Conservation (phyloP, 805 yeast genomes). For the Wickerhamomyces silvicola region DNA sequence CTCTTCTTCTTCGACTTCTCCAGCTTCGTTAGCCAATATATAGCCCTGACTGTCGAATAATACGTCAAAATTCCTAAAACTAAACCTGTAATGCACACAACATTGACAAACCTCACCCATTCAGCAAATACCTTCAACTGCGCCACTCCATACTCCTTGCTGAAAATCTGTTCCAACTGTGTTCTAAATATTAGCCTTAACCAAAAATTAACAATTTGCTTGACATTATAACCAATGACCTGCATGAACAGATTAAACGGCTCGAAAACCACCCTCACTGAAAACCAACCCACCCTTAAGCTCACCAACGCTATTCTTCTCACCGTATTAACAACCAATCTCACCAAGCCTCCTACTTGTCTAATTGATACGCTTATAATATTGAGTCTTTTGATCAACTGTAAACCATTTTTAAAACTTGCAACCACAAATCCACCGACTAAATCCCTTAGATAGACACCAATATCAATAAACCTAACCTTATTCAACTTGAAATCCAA, state of each 20-base stretch:
- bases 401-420: too few relatives aligned
- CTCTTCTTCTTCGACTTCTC: conserved; percentile 6
- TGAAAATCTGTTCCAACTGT: conserved; percentile 9
- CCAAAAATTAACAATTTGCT: conserved; percentile 14
- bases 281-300: too few relatives aligned
- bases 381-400: too few relatives aligned
- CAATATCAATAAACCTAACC: too few relatives aligned
- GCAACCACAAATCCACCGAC: too few relatives aligned
- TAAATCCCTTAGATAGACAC: too few relatives aligned
- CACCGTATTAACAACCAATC: too few relatives aligned
- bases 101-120: conserved; percentile 18
- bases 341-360: too few relatives aligned
- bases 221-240: conserved; percentile 17
- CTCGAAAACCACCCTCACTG: too few relatives aligned
- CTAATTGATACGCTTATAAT: too few relatives aligned
- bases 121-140: conserved; percentile 15
- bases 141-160: conserved; percentile 10
- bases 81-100: conserved; percentile 16
- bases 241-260: conserved; percentile 13
- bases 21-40: conserved; percentile 17
- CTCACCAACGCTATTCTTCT: too few relatives aligned
- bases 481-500: too few relatives aligned
- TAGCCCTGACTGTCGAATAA: conserved; percentile 13
- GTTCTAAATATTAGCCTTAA: conserved; percentile 13
- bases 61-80: conserved; percentile 17